These are phyloP conservation scores for Triticum urartu DNA, from an alignment of 176 grass and related monocot genomes.

Conservation along the genomic window DNA sequence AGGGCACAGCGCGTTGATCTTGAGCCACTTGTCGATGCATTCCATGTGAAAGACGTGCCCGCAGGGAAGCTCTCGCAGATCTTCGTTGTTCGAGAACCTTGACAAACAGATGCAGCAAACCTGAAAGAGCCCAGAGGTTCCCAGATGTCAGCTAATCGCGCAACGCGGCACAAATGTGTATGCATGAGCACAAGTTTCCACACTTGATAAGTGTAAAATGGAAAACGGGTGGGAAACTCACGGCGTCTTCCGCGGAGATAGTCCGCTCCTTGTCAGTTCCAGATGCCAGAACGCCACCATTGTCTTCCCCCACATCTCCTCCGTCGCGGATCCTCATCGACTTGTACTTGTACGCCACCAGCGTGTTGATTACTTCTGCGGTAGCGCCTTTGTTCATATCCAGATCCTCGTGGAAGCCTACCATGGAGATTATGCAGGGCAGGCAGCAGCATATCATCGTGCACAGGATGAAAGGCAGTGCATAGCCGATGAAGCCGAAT, in stretches of 20 bases:
- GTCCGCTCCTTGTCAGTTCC: slow-evolving; percentile 72
- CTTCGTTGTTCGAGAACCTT: slow-evolving; percentile 77
- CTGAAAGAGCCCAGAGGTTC: slow-evolving; percentile 42
- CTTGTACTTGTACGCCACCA: slow-evolving; percentile 84
- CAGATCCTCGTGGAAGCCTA: slow-evolving; percentile 75
- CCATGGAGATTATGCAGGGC: slow-evolving; percentile 88
- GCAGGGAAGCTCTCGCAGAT: slow-evolving; percentile 82
- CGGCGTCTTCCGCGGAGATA: slow-evolving; percentile 80
- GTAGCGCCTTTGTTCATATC: slow-evolving; percentile 62
- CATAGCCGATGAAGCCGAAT: slow-evolving; percentile 82
- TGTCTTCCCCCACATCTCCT: slow-evolving; percentile 39
- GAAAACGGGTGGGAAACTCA: slow-evolving; percentile 19
- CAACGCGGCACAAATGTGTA: neutral
- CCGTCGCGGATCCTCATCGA: slow-evolving; percentile 50
- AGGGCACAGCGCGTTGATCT: slow-evolving; percentile 89
- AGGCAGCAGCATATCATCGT: slow-evolving; percentile 90
- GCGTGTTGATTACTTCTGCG: slow-evolving; percentile 60
- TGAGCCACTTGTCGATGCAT: slow-evolving; percentile 94
- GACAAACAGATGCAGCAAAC: slow-evolving; percentile 89
- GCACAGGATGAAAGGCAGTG: slow-evolving; percentile 88
- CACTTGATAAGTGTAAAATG: neutral
- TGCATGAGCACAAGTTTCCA: neutral
- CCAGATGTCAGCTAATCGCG: neutral
- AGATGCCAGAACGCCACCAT: slow-evolving; percentile 64
- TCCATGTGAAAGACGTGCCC: slow-evolving; percentile 86